Base-by-base conservation (phyloP, 495 filamentous ascomycete species). In the Aspergillus carlsbadensis region DNA sequence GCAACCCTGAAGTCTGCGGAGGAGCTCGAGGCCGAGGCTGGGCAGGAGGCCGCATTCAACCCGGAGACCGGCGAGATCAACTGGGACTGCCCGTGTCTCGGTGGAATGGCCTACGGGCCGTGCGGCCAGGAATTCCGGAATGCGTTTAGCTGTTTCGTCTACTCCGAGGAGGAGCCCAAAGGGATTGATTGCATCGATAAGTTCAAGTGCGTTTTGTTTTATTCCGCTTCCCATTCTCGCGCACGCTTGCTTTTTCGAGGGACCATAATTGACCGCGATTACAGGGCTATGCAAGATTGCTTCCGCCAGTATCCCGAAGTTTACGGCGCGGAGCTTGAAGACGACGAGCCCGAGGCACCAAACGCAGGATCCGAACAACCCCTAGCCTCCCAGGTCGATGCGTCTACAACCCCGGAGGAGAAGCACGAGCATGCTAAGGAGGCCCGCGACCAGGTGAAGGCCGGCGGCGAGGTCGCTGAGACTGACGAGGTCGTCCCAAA, bases 31-130 rank as follows among this genome's bases (percentile, higher is more conserved):
- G 83, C 89, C 44, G 90, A 97, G 71, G 91, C 91, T 18, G 80
- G 72, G 49, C 80, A 91, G 58, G 83, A 97, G 70, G 94, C 92
- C 18, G 94, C 94, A 0, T 98, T 97, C 76, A 93, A 98, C 72
- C 90, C 91, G 11, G 95, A 98, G 80, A 98, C 94, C 8, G 94
- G 94, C 60, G 94, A 98, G 81, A 98, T 98, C 75, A 98, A 98
- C 79, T 98, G 95, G 95, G 94, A 97, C 68, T 98, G 94, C 73
- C 94, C 95, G 17, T 98, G 94, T 68, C 77, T 98, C 21, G 94
- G 94, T 45, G 94, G 94, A 24, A 98, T 98, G 94, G 94, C 94
- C 8, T 79, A 96, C 72, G 94, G 94, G 0, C 95, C 95, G 34
- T 98, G 93, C 70, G 94, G 95, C 29, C 90, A 93, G 71, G 83